Evolutionary conservation across 345 rosid genomes (phyloP), one percentile per base, ranked within the genome.

Genomic region (Corchorus olitorius): DNA sequence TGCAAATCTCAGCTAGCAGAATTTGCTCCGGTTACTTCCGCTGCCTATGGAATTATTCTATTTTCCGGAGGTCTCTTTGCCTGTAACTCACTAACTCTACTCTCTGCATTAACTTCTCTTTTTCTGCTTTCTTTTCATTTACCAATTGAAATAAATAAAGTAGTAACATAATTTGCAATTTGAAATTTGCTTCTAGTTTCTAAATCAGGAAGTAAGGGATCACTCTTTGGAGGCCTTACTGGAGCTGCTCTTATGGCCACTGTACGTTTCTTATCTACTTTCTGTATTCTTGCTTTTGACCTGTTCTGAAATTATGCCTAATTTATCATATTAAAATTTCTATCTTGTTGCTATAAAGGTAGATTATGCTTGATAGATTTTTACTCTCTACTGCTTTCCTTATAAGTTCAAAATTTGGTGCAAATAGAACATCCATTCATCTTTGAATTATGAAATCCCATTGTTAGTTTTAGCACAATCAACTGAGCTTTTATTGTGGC

Each of bases 11-110:
- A 88, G 83, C 68, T 89, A 59, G 67, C 80, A 3, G 97, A 91
- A 75, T 83, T 91, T 56, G 94, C 93, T 35, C 91, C 96, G 0
- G 85, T 76, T 27, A 82, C 88, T 17, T 87, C 96, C 65, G 92
- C 92, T 54, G 82, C 88, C 60, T 94, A 94, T 69, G 98, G 94
- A 33, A 68, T 69, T 58, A 82, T 92, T 46, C 94, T 94, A 37
- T 77, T 92, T 60, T 85, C 89, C 53, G 97, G 97, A 62, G 97
- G 97, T 67, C 85, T 91, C 83, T 91, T 88, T 77, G 97, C 97
- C 65, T 91, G 97, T 94, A 87, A 41, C 65, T 27, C 27, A 27
- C 27, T 27, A 27, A 27, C 1, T 62, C n/a, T 53, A 58, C 45
- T 56, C 19, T 33, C 19, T 33, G 39, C 66, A 9, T 53, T 46